Conservation (phyloP, 1,284 basidiomycete genomes). For the Naganishia albida region DNA sequence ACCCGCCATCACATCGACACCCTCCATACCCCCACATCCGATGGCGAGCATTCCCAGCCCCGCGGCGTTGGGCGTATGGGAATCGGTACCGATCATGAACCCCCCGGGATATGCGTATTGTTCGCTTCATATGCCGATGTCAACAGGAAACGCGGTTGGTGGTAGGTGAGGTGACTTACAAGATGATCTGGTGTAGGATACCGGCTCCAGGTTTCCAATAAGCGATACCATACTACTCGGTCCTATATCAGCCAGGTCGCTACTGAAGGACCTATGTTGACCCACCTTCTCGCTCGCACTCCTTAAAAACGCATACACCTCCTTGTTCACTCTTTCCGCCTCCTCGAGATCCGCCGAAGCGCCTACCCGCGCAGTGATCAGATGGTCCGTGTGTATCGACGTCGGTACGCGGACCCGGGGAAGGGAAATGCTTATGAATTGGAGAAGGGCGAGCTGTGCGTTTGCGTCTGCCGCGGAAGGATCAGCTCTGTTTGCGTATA, state of each 20-base stretch:
- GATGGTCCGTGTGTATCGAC: slow-evolving; percentile 87
- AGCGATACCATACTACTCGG: slow-evolving; percentile 75
- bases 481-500: not conserved
- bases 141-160: not conserved
- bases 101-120: slow-evolving; percentile 76
- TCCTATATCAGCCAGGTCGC: not conserved
- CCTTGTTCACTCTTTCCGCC: slow-evolving; percentile 80
- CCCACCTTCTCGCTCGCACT: slow-evolving; percentile 65
- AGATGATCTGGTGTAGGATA: slow-evolving; percentile 87
- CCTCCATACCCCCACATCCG: slow-evolving; percentile 93
- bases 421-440: slow-evolving; percentile 94
- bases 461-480: slow-evolving; percentile 66
- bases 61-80: slow-evolving; percentile 93
- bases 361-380: slow-evolving; percentile 67
- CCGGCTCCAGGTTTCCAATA: slow-evolving; percentile 92
- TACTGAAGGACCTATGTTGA: not conserved
- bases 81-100: slow-evolving; percentile 65
- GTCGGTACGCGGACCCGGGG: slow-evolving; percentile 73
- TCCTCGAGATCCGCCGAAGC: slow-evolving; percentile 39
- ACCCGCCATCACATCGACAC: slow-evolving; percentile 95
- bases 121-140: slow-evolving; percentile 55
- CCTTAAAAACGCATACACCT: slow-evolving; percentile 92
- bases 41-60: slow-evolving; percentile 91
- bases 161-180: slow-evolving; percentile 49
- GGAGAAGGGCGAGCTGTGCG: slow-evolving; percentile 81